phyloP scores from a whole-genome alignment of 805 yeast species.

The Cyberlindnera nakhonratchasimensis region DNA sequence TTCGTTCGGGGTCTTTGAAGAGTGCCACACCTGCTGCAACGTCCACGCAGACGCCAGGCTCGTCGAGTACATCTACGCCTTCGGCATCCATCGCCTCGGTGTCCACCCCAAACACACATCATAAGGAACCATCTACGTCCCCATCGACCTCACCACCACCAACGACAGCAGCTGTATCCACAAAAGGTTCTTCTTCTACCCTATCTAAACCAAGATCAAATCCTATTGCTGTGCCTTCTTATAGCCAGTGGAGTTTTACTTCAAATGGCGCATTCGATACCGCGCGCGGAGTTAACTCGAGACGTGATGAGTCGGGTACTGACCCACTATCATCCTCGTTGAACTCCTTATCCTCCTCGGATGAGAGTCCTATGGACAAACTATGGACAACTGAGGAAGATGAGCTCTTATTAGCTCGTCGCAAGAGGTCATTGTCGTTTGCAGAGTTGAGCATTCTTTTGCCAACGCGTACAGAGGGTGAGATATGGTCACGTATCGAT shows the following conservation, averaged over 20 bases:
- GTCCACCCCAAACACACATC: constrained; percentile 11
- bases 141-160: constrained; percentile 18
- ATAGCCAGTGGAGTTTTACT: constrained; percentile 15
- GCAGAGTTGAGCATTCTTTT: constrained; percentile 71
- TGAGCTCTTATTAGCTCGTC: constrained; percentile 52
- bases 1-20: constrained; percentile 43
- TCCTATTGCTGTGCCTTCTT: constrained; percentile 6
- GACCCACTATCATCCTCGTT: constrained; percentile 15
- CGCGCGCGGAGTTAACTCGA: neutral
- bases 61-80: constrained; percentile 17
- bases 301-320: constrained; percentile 3
- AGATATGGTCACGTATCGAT: constrained; percentile 61
- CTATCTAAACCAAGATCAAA: neutral
- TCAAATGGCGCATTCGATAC: neutral
- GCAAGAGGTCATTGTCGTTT: constrained; percentile 56
- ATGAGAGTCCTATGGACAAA: constrained; percentile 10
- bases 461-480: constrained; percentile 71
- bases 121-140: constrained; percentile 10
- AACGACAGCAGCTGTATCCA: too few relatives aligned
- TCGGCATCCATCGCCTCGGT: constrained; percentile 8
- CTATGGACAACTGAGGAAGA: constrained; percentile 66
- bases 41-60: constrained; percentile 11
- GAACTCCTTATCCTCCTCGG: constrained; percentile 10
- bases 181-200: neutral
- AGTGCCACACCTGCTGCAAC: constrained; percentile 7